Evolutionary conservation across 441 rosid genomes (phyloP).

Genomic region (Bruguiera hainesii): DNA sequence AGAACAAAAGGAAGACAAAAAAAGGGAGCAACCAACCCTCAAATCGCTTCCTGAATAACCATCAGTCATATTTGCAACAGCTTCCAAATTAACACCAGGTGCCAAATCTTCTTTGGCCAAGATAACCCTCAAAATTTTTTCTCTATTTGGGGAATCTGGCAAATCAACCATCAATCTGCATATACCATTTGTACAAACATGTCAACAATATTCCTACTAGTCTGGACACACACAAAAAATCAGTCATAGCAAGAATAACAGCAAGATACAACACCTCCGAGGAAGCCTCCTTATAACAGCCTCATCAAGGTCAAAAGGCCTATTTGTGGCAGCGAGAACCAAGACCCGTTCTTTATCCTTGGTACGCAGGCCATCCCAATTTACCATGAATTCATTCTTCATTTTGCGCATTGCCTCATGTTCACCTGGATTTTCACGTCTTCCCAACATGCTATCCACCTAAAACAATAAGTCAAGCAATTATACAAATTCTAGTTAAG

Average conservation of each 20-base stretch:
- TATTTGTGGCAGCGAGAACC: slow-evolving; percentile 96
- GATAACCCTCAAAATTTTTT: slow-evolving; percentile 75
- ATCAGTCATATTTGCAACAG: slow-evolving; percentile 85
- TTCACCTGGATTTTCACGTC: slow-evolving; percentile 98
- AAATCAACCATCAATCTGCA: slow-evolving; percentile 94
- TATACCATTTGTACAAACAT: not conserved
- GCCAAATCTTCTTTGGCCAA: slow-evolving; percentile 87
- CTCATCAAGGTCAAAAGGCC: slow-evolving; percentile 99
- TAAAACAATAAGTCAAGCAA: slow-evolving; percentile 27
- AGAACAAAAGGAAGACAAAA: not conserved
- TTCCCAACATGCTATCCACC: slow-evolving; percentile 99
- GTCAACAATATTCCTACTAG: slow-evolving; percentile 8
- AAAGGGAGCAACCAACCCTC: slow-evolving; percentile 46
- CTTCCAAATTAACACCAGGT: slow-evolving; percentile 69
- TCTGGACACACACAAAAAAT: not conserved
- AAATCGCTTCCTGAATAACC: slow-evolving; percentile 99
- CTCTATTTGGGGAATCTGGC: slow-evolving; percentile 86
- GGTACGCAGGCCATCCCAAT: slow-evolving; percentile 98
- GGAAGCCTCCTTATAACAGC: slow-evolving; percentile 99
- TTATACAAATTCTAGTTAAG: not conserved
- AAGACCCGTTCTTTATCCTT: slow-evolving; percentile 94
- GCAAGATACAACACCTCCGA: slow-evolving; percentile 49
- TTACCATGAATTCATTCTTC: slow-evolving; percentile 99
- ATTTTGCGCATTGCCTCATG: slow-evolving; percentile 99
- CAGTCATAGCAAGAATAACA: not conserved